Percentiles rank a stretch among this genome's conserved stretches.
These are phyloP conservation scores for Adansonia digitata DNA, from an alignment of 345 rosid genomes.

Conservation along the genomic window DNA sequence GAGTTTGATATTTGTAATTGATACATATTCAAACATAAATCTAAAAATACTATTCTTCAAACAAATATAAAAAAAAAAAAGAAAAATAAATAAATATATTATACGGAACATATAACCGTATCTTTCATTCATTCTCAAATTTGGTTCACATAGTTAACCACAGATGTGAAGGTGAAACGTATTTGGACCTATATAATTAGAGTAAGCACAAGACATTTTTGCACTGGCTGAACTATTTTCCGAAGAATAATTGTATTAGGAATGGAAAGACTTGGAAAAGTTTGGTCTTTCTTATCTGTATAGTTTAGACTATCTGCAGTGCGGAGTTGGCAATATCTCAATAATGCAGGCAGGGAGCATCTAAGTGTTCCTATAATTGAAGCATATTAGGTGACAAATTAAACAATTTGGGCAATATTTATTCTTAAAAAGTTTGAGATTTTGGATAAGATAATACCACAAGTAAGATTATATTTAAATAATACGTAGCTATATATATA, in stretches of 20 bases:
- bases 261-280: not conserved
- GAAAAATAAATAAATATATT: too few relatives aligned
- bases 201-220: not conserved
- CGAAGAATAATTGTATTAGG: not conserved
- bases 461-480: not conserved
- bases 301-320: not conserved
- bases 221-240: not conserved
- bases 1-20: too few relatives aligned
- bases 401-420: not conserved
- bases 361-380: not conserved
- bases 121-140: too few relatives aligned
- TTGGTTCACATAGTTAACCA: too few relatives aligned
- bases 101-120: too few relatives aligned
- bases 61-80: too few relatives aligned
- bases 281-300: not conserved
- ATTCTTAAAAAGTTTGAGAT: not conserved
- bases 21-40: too few relatives aligned
- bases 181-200: not conserved
- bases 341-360: not conserved
- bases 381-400: not conserved
- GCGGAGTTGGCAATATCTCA: not conserved
- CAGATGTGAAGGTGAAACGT: not conserved
- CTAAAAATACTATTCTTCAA: too few relatives aligned
- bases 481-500: not conserved
- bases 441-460: not conserved